phyloP scores from a whole-genome alignment of 2,329 filamentous ascomycete genomes.

The Fusarium sp. region DNA sequence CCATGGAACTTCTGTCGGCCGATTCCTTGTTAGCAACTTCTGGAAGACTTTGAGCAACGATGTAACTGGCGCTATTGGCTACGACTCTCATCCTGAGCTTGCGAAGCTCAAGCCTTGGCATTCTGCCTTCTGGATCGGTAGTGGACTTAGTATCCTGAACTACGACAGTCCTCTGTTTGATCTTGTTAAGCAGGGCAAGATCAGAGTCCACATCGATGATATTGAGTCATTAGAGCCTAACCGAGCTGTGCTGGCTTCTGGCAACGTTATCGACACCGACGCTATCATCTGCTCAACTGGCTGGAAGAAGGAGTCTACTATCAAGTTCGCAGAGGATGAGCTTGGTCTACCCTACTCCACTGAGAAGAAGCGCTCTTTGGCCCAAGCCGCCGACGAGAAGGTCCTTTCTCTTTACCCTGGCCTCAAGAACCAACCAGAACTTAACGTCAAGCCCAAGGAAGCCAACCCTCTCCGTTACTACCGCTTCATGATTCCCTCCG shows the following conservation, averaged over 20 bases:
- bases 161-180: slow-evolving; percentile 62
- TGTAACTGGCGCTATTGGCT: slow-evolving; percentile 57
- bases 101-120: slow-evolving; percentile 55
- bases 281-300: slow-evolving; percentile 63
- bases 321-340: slow-evolving; percentile 52
- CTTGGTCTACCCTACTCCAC: slow-evolving; percentile 30
- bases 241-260: slow-evolving; percentile 56
- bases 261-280: slow-evolving; percentile 54
- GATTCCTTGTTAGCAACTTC: slow-evolving; percentile 59
- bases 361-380: slow-evolving; percentile 7
- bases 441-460: slow-evolving; percentile 30
- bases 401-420: slow-evolving; percentile 33
- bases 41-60: slow-evolving; percentile 61
- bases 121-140: slow-evolving; percentile 59
- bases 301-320: slow-evolving; percentile 58
- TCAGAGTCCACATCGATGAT: slow-evolving; percentile 60
- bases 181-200: slow-evolving; percentile 58
- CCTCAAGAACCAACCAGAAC: slow-evolving; percentile 36
- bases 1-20: slow-evolving; percentile 61
- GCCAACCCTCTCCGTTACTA: slow-evolving; percentile 40
- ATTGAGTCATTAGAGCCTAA: slow-evolving; percentile 53
- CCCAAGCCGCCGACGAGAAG: slow-evolving; percentile 26
- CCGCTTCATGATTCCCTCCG: slow-evolving; percentile 42
- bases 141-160: slow-evolving; percentile 64
- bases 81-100: slow-evolving; percentile 54